Evolutionary conservation across 805 yeast species (phyloP), one percentile per base, ranked within the genome.

Genomic region (Tetrapisispora fleetii): DNA sequence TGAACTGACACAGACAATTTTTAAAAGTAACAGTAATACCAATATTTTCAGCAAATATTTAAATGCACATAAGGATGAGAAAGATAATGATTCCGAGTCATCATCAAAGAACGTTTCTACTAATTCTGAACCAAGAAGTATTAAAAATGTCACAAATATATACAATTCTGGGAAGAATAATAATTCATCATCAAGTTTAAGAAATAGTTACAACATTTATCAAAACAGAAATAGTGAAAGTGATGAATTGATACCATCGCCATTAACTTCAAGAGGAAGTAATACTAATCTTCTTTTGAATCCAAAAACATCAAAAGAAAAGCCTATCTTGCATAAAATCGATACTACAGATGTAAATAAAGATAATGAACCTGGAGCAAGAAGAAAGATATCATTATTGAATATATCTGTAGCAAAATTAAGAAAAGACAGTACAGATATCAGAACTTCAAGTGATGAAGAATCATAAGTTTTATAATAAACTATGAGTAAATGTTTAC

Each of bases 331-430:
- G 17, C 44, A 41, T 30, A 41, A 19, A 28, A 13, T 41, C 11
- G 44, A 41, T 41, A 41, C 40, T 1, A 14, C 36, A 17, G 18
- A 28, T 6, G 11, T 28, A 18, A n/a, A 22, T 13, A 32, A 10
- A 8, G 13, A 14, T 11, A 30, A 48, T 19, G 28, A 36, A 28
- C 19, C 43, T 28, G 21, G 30, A 24, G 39, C 51, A 17, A 49
- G 56, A 38, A 53, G 58, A 21, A 52, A 54, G 35, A 41, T 60
- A 8, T 56, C 67, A 9, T 46, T 64, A 13, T 48, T 59, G 28
- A 59, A 57, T 49, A 61, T 55, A 50, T 68, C 61, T 45, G 60
- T 55, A 39, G 53, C 66, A 27, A 64, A 54, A 49, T 49, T 60
- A 35, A 56, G 67, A 45, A 47, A 53, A n/a, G 46, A 50, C 22